Base-by-base conservation (phyloP, 306 rosid genomes). In the Sindora glabra region DNA sequence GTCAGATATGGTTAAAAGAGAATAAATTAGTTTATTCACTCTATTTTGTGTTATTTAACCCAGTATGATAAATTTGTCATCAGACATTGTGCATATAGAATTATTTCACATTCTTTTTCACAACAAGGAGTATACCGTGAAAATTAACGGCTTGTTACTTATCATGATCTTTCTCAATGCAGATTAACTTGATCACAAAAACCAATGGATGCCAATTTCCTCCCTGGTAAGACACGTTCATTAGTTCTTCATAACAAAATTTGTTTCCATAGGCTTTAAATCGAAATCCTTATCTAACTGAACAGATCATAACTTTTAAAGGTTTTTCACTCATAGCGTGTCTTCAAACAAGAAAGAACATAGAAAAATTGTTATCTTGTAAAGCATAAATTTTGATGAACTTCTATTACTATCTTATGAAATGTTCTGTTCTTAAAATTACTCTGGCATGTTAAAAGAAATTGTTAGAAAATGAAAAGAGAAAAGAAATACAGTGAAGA, bases 101-200 rank as follows among this genome's bases (percentile, higher is more conserved):
- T n/a, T n/a, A n/a, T n/a, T n/a, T n/a, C n/a, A n/a, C n/a, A n/a
- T n/a, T n/a, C n/a, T n/a, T n/a, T n/a, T n/a, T n/a, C n/a, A n/a
- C n/a, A n/a, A n/a, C n/a, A n/a, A n/a, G n/a, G n/a, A n/a, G n/a
- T n/a, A n/a, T n/a, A n/a, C n/a, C n/a, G n/a, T n/a, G n/a, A n/a
- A n/a, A n/a, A n/a, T n/a, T n/a, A n/a, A n/a, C n/a, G n/a, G n/a
- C n/a, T n/a, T n/a, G n/a, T n/a, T n/a, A n/a, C n/a, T n/a, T n/a
- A n/a, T n/a, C n/a, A n/a, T n/a, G n/a, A n/a, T n/a, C n/a, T n/a
- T n/a, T n/a, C n/a, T n/a, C n/a, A n/a, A n/a, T n/a, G n/a, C n/a
- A n/a, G 3, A 39, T 41, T 65, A 56, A 14, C 59, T 27, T 56
- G 53, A 65, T 48, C 66, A 16, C 54, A 64, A 22, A 72, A 64